Percentiles rank a stretch among this genome's conserved stretches.
These are phyloP conservation scores for Leishmania turanica DNA, from an alignment of 208 protist species.

Conservation along the genomic window DNA sequence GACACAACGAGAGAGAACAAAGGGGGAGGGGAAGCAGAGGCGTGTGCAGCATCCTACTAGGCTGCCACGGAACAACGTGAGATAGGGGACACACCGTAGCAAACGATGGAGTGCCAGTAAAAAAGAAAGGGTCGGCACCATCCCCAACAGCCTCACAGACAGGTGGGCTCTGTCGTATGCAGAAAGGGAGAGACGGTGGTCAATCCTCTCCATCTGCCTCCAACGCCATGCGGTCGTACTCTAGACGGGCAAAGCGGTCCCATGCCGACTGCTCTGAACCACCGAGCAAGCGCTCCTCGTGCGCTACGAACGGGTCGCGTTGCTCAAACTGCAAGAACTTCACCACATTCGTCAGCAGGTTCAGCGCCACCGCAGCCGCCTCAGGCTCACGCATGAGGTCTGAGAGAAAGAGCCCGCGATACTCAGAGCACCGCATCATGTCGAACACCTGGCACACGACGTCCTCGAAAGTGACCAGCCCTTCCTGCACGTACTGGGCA, in stretches of 20 bases:
- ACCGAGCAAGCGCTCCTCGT: conserved; percentile 70
- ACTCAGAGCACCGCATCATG: conserved; percentile 77
- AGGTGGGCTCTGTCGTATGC: not conserved
- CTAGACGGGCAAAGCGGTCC: conserved; percentile 92
- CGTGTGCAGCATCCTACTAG: not conserved
- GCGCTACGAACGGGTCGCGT: conserved; percentile 86
- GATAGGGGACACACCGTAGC: not conserved
- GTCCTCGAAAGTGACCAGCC: conserved; percentile 84
- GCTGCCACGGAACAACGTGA: not conserved
- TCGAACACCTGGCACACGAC: conserved; percentile 95
- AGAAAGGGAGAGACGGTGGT: conserved; percentile 12
- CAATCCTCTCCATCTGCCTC: conserved; percentile 62
- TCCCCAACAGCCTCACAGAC: not conserved
- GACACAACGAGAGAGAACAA: conserved; percentile 1
- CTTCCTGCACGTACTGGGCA: conserved; percentile 62
- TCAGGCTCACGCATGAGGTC: conserved; percentile 90
- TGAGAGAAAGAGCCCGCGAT: conserved; percentile 66
- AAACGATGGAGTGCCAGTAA: not conserved
- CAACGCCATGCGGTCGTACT: conserved; percentile 93
- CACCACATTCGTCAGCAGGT: conserved; percentile 94
- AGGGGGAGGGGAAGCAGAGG: not conserved
- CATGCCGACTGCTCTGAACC: conserved; percentile 84
- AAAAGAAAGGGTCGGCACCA: not conserved
- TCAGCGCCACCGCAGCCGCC: conserved; percentile 85
- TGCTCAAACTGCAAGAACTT: conserved; percentile 95